Evolutionary conservation across 176 grass and related monocot species (phyloP).

Genomic region (Lolium multiflorum): DNA sequence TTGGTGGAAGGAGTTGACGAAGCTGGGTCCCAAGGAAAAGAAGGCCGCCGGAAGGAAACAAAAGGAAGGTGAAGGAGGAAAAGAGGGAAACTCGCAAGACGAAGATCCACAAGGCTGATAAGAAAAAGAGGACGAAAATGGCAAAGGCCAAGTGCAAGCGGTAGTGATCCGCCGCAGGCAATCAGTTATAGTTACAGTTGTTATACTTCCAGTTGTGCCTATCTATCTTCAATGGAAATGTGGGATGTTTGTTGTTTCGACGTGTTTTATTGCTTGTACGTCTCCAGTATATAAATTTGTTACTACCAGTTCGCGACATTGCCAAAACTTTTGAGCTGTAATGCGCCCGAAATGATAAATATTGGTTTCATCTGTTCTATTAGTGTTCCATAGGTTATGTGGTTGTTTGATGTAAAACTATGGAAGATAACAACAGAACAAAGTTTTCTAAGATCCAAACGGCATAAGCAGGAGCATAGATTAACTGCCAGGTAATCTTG

Average conservation of each 20-base stretch:
- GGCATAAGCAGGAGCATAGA: no score
- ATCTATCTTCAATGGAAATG: not conserved
- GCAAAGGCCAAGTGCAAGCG: conserved; percentile 88
- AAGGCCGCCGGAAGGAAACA: conserved; percentile 78
- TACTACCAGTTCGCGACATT: not conserved
- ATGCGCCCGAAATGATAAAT: no score
- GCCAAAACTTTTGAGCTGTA: no score
- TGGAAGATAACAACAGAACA: no score
- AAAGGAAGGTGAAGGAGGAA: conserved; percentile 93
- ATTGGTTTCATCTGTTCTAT: no score
- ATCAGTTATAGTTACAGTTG: not conserved
- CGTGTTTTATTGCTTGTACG: not conserved
- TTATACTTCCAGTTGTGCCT: not conserved
- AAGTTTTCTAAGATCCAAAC: no score
- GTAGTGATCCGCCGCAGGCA: conserved; percentile 35
- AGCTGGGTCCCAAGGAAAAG: conserved; percentile 72
- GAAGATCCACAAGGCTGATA: conserved; percentile 80
- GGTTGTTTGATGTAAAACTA: no score
- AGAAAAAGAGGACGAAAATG: conserved; percentile 93
- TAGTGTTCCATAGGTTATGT: no score
- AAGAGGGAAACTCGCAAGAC: conserved; percentile 80
- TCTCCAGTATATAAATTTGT: not conserved
- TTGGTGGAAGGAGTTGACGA: conserved; percentile 50
- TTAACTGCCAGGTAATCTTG: no score
- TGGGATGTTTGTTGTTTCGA: not conserved